Percentiles rank a stretch among this genome's conserved stretches.
These are phyloP conservation scores for Suillus lakei DNA, from an alignment of 768 basidiomycete species.

Conservation along the genomic window DNA sequence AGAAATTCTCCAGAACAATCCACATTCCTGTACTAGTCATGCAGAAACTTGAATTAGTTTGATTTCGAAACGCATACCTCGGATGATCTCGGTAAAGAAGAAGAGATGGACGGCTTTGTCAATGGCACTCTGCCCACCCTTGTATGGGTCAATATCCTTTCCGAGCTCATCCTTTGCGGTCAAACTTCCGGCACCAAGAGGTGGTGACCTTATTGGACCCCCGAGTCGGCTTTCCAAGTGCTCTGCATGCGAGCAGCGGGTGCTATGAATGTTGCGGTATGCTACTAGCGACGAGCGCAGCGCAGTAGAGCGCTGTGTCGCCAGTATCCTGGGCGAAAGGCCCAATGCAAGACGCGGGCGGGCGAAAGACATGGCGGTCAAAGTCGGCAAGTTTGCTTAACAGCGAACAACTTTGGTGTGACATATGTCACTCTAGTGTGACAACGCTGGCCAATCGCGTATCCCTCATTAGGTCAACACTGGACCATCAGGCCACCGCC, in stretches of 20 bases:
- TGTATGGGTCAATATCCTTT: slow-evolving; percentile 69
- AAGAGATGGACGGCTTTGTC: slow-evolving; percentile 97
- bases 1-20: slow-evolving; percentile 92
- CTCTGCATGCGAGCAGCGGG: slow-evolving; percentile 27
- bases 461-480: slow-evolving; percentile 16
- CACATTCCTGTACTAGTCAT: slow-evolving; percentile 78
- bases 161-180: slow-evolving; percentile 48
- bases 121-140: slow-evolving; percentile 83
- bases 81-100: slow-evolving; percentile 98
- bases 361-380: slow-evolving; percentile 60
- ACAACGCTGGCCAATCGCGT: slow-evolving; percentile 34
- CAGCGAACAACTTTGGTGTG: slow-evolving; percentile 27
- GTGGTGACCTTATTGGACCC: slow-evolving; percentile 38
- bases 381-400: slow-evolving; percentile 41
- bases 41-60: slow-evolving; percentile 16
- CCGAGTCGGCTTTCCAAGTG: slow-evolving; percentile 22
- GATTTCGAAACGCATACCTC: slow-evolving; percentile 60
- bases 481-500: not conserved
- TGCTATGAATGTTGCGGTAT: slow-evolving; percentile 44
- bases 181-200: slow-evolving; percentile 34
- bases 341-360: slow-evolving; percentile 56
- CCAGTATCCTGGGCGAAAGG: slow-evolving; percentile 50
- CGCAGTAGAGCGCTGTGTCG: slow-evolving; percentile 28
- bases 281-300: slow-evolving; percentile 44
- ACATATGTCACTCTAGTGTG: slow-evolving; percentile 32